Conservation (phyloP, 2,329 filamentous ascomycete species). For the Remersonia thermophila region DNA sequence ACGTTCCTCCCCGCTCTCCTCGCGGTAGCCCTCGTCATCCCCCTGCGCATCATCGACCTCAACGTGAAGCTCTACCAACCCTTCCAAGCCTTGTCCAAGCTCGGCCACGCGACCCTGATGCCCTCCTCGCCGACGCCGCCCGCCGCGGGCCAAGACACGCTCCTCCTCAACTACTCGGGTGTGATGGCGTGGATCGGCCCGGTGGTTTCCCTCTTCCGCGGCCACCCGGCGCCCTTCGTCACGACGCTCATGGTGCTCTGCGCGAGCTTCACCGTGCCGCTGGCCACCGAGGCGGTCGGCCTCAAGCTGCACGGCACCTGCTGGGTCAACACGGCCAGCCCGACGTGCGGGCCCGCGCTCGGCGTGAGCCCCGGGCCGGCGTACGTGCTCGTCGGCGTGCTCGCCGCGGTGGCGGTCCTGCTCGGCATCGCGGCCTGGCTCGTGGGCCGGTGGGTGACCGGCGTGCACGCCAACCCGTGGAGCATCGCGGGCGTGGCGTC, state of each 20-base stretch:
- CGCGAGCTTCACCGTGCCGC: constrained; percentile 25
- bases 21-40: constrained; percentile 27
- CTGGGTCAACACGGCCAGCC: constrained; percentile 16
- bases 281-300: constrained; percentile 29
- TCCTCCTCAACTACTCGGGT: constrained; percentile 30
- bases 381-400: constrained; percentile 22
- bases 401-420: constrained; percentile 22
- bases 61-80: constrained; percentile 31
- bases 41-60: constrained; percentile 28
- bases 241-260: constrained; percentile 25
- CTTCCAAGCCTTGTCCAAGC: constrained; percentile 29
- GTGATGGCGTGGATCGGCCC: constrained; percentile 25
- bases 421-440: constrained; percentile 19
- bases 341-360: constrained; percentile 24
- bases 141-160: constrained; percentile 25
- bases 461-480: constrained; percentile 30
- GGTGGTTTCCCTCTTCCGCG: constrained; percentile 22
- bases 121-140: no score
- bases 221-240: constrained; percentile 26
- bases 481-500: constrained; percentile 25
- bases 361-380: constrained; percentile 24
- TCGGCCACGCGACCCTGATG: constrained; percentile 20
- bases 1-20: constrained; percentile 31
- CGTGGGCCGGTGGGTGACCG: constrained; percentile 25
- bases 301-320: constrained; percentile 27